Evolutionary conservation across 2,329 filamentous ascomycete species (phyloP), one percentile per base, ranked within the genome.

Genomic region (Aspergillus felis): DNA sequence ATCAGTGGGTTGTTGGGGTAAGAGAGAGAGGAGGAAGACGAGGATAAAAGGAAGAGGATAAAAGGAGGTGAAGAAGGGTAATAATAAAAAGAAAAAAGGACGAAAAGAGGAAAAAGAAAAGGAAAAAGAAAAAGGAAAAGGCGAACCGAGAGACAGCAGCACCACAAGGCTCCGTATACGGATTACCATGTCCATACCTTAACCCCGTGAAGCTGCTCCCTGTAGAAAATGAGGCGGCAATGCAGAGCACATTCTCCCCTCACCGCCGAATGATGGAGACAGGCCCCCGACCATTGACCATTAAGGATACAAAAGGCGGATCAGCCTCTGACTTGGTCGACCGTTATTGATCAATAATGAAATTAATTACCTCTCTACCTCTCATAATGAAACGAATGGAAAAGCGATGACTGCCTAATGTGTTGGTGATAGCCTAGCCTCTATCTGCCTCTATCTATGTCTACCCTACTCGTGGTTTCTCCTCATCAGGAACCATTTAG

Each of bases 181-280:
- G 32, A 35, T 35, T 35, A 14, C 29, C 29, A 12, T 12, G 10
- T 32, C 29, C 29, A 32, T 32, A 3, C 10, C 8, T 29, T 32
- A 12, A 12, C 32, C 32, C 12, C 29, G 12, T 35, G 29, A 35
- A 35, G 32, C 32, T 35, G 4, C 29, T 32, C 12, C 32, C 32
- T 38, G 14, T 17, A 58, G 52, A 60, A 64, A 60, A 64, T 64
- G 61, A 64, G 61, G 61, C 61, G 61, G 61, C 57, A 64, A 59
- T 57, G 61, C 62, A 61, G 62, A 62, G 51, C 49, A 2, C 5
- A 5, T 17, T 38, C 14, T 17, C 14, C 54, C 50, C 57, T 63
- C 61, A 63, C 61, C 61, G 61, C 61, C 60, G 59, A 57, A 61
- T 53, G 25, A 29, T 22, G 24, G 32, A 17, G 32, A 38, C 32